Base-by-base conservation (phyloP, 2,329 filamentous ascomycete genomes). In the Chalaropsis thielavioides region DNA sequence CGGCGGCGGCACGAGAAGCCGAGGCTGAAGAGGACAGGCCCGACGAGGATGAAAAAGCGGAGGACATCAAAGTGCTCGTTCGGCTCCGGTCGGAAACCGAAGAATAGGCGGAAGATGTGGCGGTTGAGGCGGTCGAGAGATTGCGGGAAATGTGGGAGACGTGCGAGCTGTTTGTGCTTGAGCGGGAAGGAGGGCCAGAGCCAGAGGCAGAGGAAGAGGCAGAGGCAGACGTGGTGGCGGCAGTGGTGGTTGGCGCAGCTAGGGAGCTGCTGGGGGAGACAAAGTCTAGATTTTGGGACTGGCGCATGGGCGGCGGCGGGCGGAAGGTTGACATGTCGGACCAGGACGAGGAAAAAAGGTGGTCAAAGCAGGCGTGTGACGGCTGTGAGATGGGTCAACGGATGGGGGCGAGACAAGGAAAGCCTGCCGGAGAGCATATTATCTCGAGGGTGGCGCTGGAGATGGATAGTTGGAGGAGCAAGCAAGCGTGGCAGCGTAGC, bases 91-190 rank as follows among this genome's bases (percentile, higher is more conserved):
- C 82, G 68, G 84, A 85, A 61, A 74, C 71, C 68, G 80, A 78
- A 1, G 86, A 88, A 72, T 85, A 87, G 65, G 79, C 81, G 2
- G 86, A 88, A 2, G 87, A 90, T 64, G 81, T 82, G n/a, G 83
- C 84, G 6, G 87, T 89, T 10, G 86, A 87, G 43, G 84, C 83
- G 66, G 82, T 89, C 4, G 88, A 90, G 40, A 83, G 80, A 70
- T 89, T 85, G 69, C 87, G 80, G 68, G 77, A 78, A 69, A 84
- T 63, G 10, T 38, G 24, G 38, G 31, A 56, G 40, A 22, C 24
- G 19, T 15, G 46, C n/a, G n/a, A 49, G 64, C 56, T 62, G 56
- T 51, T 61, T 15, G 54, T 60, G 59, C 41, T 61, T 24, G 22
- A 62, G 49, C 59, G 65, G 38, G 60, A 61, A 27, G 62, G 49